Conservation (phyloP, 2,329 filamentous ascomycete species). For the Penicillium sp. region DNA sequence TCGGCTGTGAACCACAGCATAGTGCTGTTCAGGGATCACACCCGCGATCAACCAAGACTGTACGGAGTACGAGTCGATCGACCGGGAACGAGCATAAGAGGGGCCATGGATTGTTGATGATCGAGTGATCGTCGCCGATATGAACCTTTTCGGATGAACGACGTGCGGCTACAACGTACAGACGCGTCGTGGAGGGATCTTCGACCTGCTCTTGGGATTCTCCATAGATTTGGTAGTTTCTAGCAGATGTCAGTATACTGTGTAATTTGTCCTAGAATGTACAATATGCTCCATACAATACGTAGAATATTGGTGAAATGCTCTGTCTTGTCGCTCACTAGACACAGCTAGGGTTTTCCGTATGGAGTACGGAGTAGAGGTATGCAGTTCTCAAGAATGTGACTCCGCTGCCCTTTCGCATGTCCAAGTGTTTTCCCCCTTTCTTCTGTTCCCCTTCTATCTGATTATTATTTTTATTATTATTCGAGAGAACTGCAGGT, state of each 20-base stretch:
- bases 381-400: conserved; percentile 10
- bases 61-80: neutral
- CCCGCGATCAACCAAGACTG: neutral
- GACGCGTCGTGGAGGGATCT: neutral
- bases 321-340: neutral
- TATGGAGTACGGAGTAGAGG: neutral
- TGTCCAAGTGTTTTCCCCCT: neutral
- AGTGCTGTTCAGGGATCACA: conserved; percentile 1
- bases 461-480: neutral
- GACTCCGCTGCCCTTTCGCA: conserved; percentile 4
- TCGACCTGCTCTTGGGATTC: neutral
- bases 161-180: conserved; percentile 2
- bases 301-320: neutral
- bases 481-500: neutral
- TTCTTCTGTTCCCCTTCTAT: neutral
- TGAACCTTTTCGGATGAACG: neutral
- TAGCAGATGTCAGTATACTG: neutral
- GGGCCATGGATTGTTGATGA: neutral
- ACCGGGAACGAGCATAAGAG: conserved; percentile 4
- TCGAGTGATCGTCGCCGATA: conserved; percentile 7
- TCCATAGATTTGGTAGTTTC: neutral
- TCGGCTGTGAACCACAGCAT: conserved; percentile 18
- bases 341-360: neutral
- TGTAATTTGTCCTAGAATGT: neutral
- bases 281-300: neutral